Evolutionary conservation across 139 green algal species (phyloP), one percentile per base, ranked within the genome.

Genomic region (Picochlorum sp.): DNA sequence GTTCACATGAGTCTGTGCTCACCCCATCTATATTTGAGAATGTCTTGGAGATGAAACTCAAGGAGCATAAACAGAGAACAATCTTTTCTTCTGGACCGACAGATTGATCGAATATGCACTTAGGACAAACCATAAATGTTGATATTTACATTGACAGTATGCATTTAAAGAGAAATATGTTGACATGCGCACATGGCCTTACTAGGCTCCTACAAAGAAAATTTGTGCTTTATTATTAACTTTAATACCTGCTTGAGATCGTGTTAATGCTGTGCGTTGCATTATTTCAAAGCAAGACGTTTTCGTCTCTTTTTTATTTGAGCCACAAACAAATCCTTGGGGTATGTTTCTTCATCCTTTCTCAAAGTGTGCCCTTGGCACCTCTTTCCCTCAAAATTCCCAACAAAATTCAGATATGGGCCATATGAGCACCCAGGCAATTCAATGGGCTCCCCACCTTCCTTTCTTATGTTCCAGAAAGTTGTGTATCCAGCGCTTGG

Each of bases 1-100:
- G 90, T 63, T 81, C 71, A 5, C 57, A 71, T 2, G 62, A 88
- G 47, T 62, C 85, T 5, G 74, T 81, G 45, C 74, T 97, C 4
- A 92, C 85, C 3, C 37, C 76, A 0, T 70, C 86, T 34, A 67
- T 94, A 45, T 90, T 91, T 61, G 45, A 37, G 47, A 62, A 49
- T 20, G 81, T 87, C 26, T 49, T 88, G 24, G 65, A 79, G 16
- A 65, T 72, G 38, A 82, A 83, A 65, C 49, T 85, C 41, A 47
- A 49, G 14, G 68, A 78, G 60, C 62, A 70, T 28, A 37, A 62
- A 21, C 69, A 77, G 65, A 58, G 74, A 44, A 37, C 50, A 34
- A 50, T 52, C 1, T 80, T 80, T 21, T 37, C 47, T 8, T 23
- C 56, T 47, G 61, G 66, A 23, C 26, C 57, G 3, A 54, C 65